Base-by-base conservation (phyloP, 2,329 filamentous ascomycete genomes). In the Botryotinia narcissicola region DNA sequence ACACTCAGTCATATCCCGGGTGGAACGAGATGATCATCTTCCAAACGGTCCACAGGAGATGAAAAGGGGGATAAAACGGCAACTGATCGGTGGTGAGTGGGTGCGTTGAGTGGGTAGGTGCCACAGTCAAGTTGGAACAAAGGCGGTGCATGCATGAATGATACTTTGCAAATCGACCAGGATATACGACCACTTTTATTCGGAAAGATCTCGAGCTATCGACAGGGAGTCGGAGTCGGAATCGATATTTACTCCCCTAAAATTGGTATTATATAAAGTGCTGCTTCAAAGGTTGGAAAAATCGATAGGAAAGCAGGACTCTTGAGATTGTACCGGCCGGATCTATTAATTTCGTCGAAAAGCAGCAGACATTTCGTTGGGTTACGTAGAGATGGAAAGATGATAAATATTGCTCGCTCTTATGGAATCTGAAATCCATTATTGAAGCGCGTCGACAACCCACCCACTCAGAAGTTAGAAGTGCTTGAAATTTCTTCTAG, bases 51-150 rank as follows among this genome's bases (percentile, higher is more conserved):
- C 48, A 54, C 25, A n/a, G 48, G 48, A 71, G 69, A 18, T 72
- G 48, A 48, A 72, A 51, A 64, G 63, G 70, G 70, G 70, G 62
- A 40, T 68, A 72, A 60, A 72, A 72, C 62, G 44, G 70, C 40
- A 68, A 68, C 54, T 57, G 70, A 72, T 68, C 54, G 51, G 14
- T 57, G 51, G n/a, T 57, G 3, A 57, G 51, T 48, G 22, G 42
- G 29, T 60, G 51, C 32, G 51, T 35, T 54, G 25, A 37, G 59
- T 72, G 62, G 44, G 46, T 66, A 72, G n/a, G 70, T 72, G 61
- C 70, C 46, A 51, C 62, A 64, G 35, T 22, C 29, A 32, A 59
- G 37, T 37, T 48, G 63, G 63, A 42, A 44, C 37, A 72, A 67
- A 57, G 46, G 70, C 61, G 46, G 46, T 68, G 70, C 48, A 54